Percentiles rank a stretch among this genome's conserved stretches.
These are phyloP conservation scores for Colletotrichum sp. DNA, from an alignment of 2,329 filamentous ascomycete species.

Conservation along the genomic window DNA sequence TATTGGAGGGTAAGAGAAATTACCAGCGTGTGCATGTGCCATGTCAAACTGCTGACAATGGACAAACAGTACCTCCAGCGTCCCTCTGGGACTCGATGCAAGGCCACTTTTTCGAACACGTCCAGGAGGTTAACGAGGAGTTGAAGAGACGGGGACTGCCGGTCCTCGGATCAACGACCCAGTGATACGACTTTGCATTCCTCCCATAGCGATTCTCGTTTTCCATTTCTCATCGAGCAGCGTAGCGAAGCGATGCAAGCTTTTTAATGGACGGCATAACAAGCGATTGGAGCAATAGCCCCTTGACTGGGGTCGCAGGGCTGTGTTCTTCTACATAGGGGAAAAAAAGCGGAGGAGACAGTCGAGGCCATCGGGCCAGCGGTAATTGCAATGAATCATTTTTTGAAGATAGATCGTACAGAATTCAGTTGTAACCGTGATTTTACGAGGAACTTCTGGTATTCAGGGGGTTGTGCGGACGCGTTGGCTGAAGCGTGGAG, in stretches of 20 bases:
- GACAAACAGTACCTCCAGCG: conserved; percentile 19
- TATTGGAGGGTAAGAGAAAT: conserved; percentile 17
- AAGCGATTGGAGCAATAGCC: not conserved
- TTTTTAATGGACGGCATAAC: not conserved
- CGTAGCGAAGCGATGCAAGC: not conserved
- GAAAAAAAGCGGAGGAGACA: not conserved
- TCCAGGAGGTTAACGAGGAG: conserved; percentile 23
- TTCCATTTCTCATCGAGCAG: not conserved
- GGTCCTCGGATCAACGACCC: not conserved
- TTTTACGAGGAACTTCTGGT: not conserved
- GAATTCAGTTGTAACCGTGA: not conserved
- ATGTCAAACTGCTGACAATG: not conserved
- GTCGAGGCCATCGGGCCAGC: not conserved
- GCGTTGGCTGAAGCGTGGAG: not conserved
- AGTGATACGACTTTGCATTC: not conserved
- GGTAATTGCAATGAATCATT: not conserved
- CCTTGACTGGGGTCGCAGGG: not conserved
- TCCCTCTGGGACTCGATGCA: conserved; percentile 25
- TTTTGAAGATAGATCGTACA: not conserved
- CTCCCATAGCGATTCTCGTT: not conserved
- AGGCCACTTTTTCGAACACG: conserved; percentile 24
- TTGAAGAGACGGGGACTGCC: not conserved
- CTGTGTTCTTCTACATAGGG: not conserved
- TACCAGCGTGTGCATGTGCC: not conserved
- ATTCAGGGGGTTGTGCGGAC: not conserved